Base-by-base conservation (phyloP, 2,329 filamentous ascomycete genomes). In the Scorias spongiosa region DNA sequence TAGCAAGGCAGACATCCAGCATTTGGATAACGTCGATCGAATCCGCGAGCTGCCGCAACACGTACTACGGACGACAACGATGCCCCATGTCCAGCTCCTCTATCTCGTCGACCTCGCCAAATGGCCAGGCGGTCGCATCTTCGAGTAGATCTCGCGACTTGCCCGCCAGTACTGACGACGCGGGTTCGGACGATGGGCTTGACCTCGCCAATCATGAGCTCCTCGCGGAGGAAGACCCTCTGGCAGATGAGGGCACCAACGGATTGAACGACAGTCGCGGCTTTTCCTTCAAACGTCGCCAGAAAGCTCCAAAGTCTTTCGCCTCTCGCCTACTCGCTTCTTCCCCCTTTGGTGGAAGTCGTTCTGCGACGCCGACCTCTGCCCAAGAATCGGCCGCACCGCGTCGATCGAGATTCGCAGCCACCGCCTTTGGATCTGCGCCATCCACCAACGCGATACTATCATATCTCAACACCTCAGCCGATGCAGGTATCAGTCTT, bases 281-380 rank as follows among this genome's bases (percentile, higher is more conserved):
- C 26, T 63, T 83, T 43, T 81, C 80, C 29, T 86, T 85, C 66
- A 85, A 84, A 66, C 78, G 81, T 56, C 80, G 76, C 50, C 72
- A 76, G 52, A 80, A 70, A 48, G 51, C 57, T 66, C 26, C 40
- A 11, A 48, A 51, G 26, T 59, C 63, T 26, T 62, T 69, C 50
- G 59, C 62, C 40, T 57, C 71, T 45, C 62, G 64, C 44, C 68
- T 70, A 55, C 58, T 72, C 48, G 32, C 32, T 3, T 58, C 64
- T 42, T 63, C 64, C 3, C 61, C 62, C 8, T 55, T 64, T 46
- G 15, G 15, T 53, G 52, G 46, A 41, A 57, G 53, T 48, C 57
- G 52, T 39, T 48, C 55, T 50, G 48, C 45, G 50, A 51, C 61
- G 54, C 36, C 56, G 59, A 47, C 28, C 57, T 46, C 50, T 56